Base-by-base conservation (phyloP, 805 yeast species). In the Hermanozyma aechmeae region DNA sequence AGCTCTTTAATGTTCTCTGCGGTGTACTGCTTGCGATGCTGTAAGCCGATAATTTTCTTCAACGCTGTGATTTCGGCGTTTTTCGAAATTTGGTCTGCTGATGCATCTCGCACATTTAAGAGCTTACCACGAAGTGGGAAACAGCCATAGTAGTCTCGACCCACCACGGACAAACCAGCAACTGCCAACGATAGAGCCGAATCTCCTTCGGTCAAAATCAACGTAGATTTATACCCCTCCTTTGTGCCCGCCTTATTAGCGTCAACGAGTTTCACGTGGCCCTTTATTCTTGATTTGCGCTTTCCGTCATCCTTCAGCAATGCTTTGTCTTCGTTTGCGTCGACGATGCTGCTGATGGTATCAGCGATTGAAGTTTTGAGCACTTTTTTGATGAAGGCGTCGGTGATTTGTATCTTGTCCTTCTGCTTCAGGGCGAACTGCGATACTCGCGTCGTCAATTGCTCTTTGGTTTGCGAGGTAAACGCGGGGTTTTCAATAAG, bases 381-480 rank as follows among this genome's bases (percentile, higher is more conserved):
- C 51, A 81, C 65, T 38, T 73, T 78, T 38, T 72, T 74, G 36
- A 89, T 68, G 51, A 84, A 92, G 15, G 66, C 79, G 34, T 82
- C 93, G 11, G 84, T 71, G 5, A 92, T 65, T n/a, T 68, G 76
- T 16, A 69, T 50, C 73, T 81, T 61, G 28, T 59, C 66, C 31
- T 44, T 40, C 10, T 51, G 40, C 62, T 79, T 65, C 7, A 95
- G 83, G 16, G 96, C 96, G 61, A 89, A 92, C 41, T 87, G 93
- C 13, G 80, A 67, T 0, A 77, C 76, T 50, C 92, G 77, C 1
- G 97, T 85, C 15, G 96, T 87, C 45, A 92, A 61, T 50, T 86
- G 95, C 53, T 92, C 98, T 49, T 92, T 92, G 0, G 98, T 92
- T 59, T 92, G 98, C 1, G 97, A 87, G 0, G 96, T 86, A 52